A percentile compares a stretch with the other conserved stretches of the same genome.
phyloP scores from a whole-genome alignment of 768 basidiomycete species.

The Kwoniella sp. region DNA sequence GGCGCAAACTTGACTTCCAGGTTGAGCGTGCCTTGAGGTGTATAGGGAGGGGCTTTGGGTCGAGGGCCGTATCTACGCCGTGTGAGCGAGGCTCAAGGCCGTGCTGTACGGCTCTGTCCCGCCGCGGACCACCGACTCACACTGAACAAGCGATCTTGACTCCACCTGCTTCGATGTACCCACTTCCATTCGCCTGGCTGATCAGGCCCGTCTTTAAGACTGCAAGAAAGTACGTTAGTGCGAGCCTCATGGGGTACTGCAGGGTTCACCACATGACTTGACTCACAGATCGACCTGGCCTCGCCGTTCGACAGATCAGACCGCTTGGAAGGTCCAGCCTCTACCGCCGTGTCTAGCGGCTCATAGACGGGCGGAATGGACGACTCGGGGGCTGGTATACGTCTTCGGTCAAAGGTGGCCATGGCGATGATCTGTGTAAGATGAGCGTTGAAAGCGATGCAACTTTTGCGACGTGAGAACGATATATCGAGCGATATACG shows the following conservation, averaged over 20 bases:
- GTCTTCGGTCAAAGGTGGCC: conserved; percentile 66
- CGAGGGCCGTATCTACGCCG: conserved; percentile 61
- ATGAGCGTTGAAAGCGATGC: not conserved
- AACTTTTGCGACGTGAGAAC: too few species aligned
- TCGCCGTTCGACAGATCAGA: conserved; percentile 57
- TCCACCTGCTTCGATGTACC: conserved; percentile 86
- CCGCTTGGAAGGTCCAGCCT: conserved; percentile 48
- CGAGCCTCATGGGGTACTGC: conserved; percentile 7
- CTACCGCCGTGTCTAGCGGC: conserved; percentile 1
- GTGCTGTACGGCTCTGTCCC: too few species aligned
- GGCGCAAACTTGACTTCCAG: conserved; percentile 97
- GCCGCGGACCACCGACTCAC: conserved; percentile 55
- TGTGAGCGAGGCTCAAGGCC: not conserved
- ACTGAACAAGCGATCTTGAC: conserved; percentile 96
- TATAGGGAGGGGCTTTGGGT: conserved; percentile 52
- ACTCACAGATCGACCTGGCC: conserved; percentile 81
- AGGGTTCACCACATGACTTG: conserved; percentile 1
- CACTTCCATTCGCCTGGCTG: conserved; percentile 90
- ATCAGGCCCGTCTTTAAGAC: conserved; percentile 87
- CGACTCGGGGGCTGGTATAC: conserved; percentile 86
- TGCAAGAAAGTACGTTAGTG: conserved; percentile 45
- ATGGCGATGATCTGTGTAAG: conserved; percentile 5
- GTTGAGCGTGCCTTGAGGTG: conserved; percentile 74
- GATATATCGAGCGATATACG: not conserved
- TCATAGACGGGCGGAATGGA: conserved; percentile 65